Base-by-base conservation (phyloP, 305 asterid genomes). In the Salvia sclarea region DNA sequence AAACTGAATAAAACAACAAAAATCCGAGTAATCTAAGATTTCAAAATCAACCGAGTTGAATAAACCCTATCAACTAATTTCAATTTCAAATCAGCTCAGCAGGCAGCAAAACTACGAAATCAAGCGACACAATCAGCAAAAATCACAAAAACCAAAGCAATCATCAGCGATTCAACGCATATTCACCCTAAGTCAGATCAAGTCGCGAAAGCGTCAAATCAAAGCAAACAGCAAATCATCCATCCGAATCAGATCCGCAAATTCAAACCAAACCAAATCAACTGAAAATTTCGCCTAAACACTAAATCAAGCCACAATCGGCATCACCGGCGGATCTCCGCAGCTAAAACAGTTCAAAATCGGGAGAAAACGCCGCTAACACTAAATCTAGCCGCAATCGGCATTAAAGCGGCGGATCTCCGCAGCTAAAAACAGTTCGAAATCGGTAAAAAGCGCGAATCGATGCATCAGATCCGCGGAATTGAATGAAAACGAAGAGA, bases 171-270 rank as follows among this genome's bases (percentile, higher is more conserved):
- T 18, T 18, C 8, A 61, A 30, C 11, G 50, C 62, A 50, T n/a
- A n/a, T n/a, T 63, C 72, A 8, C 7, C 62, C 38, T 41, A 2
- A 58, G 33, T 77, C 78, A 69, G 66, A 50, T 68, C 73, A 65
- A 66, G 31, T 22, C 25, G 37, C 55, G 20, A 30, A 12, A 13
- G 17, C 1, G 54, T 30, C 38, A 53, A 55, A 41, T 65, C 68
- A 7, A 14, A 21, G 68, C 14, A 61, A 54, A 37, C 55, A 52
- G 37, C 64, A 73, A 73, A 11, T 31, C 41, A 60, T 41, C 49
- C 59, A 40, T 22, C 74, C 69, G 72, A 53, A 40, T 22, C 74
- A 71, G 72, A 53, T 64, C 68, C 62, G 24, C 20, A 37, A 14
- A 55, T 37, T 41, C 31, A 28, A 55, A 41, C 33, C 10, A 38